A percentile compares a stretch with the other conserved stretches of the same genome.
phyloP scores from a whole-genome alignment of 2,329 filamentous ascomycete species.

The Akanthomyces lecanii region DNA sequence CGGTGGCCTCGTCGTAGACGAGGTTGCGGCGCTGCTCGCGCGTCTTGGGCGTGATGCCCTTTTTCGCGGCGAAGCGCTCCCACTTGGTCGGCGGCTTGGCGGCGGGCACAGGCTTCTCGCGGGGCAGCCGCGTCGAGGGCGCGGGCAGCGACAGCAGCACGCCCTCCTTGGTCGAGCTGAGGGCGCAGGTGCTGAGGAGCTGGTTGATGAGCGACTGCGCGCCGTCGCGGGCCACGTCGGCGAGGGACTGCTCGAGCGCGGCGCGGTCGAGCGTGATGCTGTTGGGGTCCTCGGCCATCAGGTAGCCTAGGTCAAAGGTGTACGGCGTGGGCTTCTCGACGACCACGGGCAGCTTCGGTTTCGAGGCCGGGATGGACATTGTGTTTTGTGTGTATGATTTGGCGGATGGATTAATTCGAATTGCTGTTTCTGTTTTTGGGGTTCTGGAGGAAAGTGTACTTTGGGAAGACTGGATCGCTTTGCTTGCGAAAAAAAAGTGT shows the following conservation, averaged over 20 bases:
- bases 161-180: slow-evolving; percentile 63
- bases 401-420: background rate
- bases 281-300: slow-evolving; percentile 84
- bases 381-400: background rate
- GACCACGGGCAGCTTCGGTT: slow-evolving; percentile 54
- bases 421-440: background rate
- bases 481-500: background rate
- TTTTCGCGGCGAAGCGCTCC: slow-evolving; percentile 94
- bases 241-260: slow-evolving; percentile 63
- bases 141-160: slow-evolving; percentile 77
- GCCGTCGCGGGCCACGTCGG: slow-evolving; percentile 75
- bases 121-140: slow-evolving; percentile 67
- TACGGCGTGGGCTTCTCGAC: slow-evolving; percentile 84
- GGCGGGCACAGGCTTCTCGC: slow-evolving; percentile 85
- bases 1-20: slow-evolving; percentile 76
- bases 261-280: slow-evolving; percentile 58
- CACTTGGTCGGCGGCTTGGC: slow-evolving; percentile 85
- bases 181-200: slow-evolving; percentile 81
- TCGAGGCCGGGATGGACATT: slow-evolving; percentile 36
- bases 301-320: slow-evolving; percentile 86
- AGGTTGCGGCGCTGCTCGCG: slow-evolving; percentile 70
- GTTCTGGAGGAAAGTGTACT: background rate
- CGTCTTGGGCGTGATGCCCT: slow-evolving; percentile 89
- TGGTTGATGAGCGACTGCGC: slow-evolving; percentile 93
- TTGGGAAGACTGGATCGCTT: background rate